phyloP scores from a whole-genome alignment of 225 moss, liverwort and hornwort genomes.

The Pseudoscleropodium purum region DNA sequence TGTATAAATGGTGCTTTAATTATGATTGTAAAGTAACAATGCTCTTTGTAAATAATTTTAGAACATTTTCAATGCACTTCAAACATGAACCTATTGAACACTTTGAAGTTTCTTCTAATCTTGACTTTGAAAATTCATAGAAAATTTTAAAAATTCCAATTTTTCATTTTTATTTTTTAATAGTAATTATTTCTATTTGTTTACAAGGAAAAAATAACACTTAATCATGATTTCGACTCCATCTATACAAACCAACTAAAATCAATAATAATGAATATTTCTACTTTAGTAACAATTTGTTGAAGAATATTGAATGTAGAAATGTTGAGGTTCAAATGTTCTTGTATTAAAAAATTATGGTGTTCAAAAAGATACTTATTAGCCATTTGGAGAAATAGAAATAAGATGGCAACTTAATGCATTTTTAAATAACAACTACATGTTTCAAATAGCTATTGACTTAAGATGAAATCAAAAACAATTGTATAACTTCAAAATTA shows the following conservation, averaged over 20 bases:
- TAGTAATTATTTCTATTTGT: not conserved
- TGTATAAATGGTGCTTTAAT: not conserved
- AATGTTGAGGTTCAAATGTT: not conserved
- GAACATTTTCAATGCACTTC: not conserved
- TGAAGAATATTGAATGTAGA: not conserved
- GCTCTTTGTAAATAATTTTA: not conserved
- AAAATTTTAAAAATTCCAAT: too few species aligned
- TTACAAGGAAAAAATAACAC: not conserved
- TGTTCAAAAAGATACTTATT: not conserved
- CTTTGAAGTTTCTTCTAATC: too few species aligned
- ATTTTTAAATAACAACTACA: not conserved
- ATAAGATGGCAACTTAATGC: too few species aligned
- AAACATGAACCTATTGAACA: too few species aligned
- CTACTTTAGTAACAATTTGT: rapidly evolving
- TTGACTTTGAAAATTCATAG: too few species aligned
- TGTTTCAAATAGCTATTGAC: too few species aligned
- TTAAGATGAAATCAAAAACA: too few species aligned
- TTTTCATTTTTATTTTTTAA: too few species aligned
- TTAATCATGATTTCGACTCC: not conserved
- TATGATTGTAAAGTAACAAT: not conserved
- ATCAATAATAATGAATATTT: not conserved
- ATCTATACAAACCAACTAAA: not conserved
- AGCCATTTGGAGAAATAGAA: not conserved
- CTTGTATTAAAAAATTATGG: not conserved
- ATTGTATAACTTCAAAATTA: too few species aligned